Evolutionary conservation across 2,329 filamentous ascomycete species (phyloP), one percentile per base, ranked within the genome.

Genomic region (Trichoderma gracile): DNA sequence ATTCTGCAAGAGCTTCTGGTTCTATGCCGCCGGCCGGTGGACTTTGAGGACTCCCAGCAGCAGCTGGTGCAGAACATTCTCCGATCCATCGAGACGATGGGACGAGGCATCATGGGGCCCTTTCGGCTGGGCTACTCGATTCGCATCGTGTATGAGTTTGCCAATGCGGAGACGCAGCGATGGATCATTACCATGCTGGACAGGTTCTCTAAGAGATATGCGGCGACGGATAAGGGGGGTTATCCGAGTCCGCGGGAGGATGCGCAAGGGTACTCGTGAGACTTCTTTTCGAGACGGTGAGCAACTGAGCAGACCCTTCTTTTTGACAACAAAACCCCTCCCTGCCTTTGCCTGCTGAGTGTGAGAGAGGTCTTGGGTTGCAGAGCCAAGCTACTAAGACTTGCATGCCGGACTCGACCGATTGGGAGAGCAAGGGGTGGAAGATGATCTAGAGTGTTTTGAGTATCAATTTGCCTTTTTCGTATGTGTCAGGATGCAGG

Each of bases 121-220:
- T 77, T 76, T 59, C 71, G 78, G 27, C 67, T 78, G 38, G 77
- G 76, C 10, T 78, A 76, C 56, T 69, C 74, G 19, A 67, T 79
- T 47, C 71, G 77, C 23, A 76, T 80, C 23, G 75, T 72, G 49
- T 78, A 78, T 60, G 78, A 79, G 55, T 73, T 80, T 68, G 75
- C 74, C 30, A 74, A 73, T 42, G 65, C 70, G 9, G 67, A 72
- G 19, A 72, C 71, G 10, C 76, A 77, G 70, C 67, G 67, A 23
- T 79, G 77, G 77, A 73, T 78, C 25, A 61, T 69, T 8, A 60
- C 64, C 6, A 67, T 75, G 66, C 67, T 78, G 43, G 71, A 72
- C 42, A 68, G 68, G 27, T 75, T 75, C 43, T 70, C 71, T 25
- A 68, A 70, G 62, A 72, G 67, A 1, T 78, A 77, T 71, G 77